These are phyloP conservation scores for Hyaloperonospora arabidopsidis DNA, from an alignment of 352 stramenopile species.

Conservation along the genomic window DNA sequence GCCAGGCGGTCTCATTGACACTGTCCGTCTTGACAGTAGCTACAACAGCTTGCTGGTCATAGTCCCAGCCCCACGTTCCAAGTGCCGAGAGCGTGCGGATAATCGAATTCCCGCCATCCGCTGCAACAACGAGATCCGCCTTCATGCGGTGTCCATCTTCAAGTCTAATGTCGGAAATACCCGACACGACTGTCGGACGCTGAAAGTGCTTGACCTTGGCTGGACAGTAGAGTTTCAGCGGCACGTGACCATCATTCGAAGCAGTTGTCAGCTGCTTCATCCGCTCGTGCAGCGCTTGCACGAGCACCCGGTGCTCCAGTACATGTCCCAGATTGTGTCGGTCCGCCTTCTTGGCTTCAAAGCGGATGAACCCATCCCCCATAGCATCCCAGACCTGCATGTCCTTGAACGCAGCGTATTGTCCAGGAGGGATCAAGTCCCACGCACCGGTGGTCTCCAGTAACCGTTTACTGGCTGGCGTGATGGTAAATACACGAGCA, in stretches of 20 bases:
- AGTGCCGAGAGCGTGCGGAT: conserved; percentile 79
- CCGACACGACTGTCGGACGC: conserved; percentile 36
- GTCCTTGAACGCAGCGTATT: conserved; percentile 71
- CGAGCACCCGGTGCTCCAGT: conserved; percentile 82
- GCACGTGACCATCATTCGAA: conserved; percentile 38
- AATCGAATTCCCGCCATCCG: conserved; percentile 86
- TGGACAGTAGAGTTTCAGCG: conserved; percentile 64
- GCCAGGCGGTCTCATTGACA: conserved; percentile 82
- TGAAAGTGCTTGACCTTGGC: conserved; percentile 80
- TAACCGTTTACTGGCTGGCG: conserved; percentile 70
- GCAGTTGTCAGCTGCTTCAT: conserved; percentile 62
- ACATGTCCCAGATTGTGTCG: conserved; percentile 73
- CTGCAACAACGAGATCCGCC: conserved; percentile 77
- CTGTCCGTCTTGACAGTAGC: conserved; percentile 82
- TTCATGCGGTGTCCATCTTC: conserved; percentile 66
- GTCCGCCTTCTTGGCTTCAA: conserved; percentile 59
- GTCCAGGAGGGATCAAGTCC: conserved; percentile 47
- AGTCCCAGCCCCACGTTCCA: conserved; percentile 87
- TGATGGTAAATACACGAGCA: conserved; percentile 87
- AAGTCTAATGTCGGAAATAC: conserved; percentile 51
- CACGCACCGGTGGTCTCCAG: conserved; percentile 73
- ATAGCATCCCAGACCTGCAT: conserved; percentile 90
- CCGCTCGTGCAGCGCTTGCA: conserved; percentile 77
- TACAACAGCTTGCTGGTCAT: conserved; percentile 89
- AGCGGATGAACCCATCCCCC: conserved; percentile 84